A percentile compares a stretch with the other conserved stretches of the same genome.
phyloP scores from a whole-genome alignment of 2,329 filamentous ascomycete genomes.

The Penicillium sp. region DNA sequence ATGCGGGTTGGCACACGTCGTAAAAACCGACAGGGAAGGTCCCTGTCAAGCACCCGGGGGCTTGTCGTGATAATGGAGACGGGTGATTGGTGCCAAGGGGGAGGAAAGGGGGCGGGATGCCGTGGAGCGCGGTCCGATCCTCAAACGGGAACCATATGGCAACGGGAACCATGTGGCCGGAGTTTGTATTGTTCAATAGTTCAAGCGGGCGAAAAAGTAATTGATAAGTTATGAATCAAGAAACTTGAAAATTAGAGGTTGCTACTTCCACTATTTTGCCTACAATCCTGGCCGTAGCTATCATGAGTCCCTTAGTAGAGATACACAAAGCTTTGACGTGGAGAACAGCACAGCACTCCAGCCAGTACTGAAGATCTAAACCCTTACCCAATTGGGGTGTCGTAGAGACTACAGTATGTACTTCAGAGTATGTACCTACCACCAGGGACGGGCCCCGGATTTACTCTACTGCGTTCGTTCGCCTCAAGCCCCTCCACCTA shows the following conservation, averaged over 20 bases:
- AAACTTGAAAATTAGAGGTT: too few relatives aligned
- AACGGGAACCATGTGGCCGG: slow-evolving; percentile 17
- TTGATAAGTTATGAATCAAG: too few relatives aligned
- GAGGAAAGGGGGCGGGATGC: slow-evolving; percentile 8
- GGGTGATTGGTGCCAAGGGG: background rate
- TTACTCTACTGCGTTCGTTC: background rate
- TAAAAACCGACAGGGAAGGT: background rate
- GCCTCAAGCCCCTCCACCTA: background rate
- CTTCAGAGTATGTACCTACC: background rate
- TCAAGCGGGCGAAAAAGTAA: too few relatives aligned
- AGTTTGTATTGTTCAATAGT: background rate
- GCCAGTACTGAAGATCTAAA: background rate
- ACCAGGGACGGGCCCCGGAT: background rate
- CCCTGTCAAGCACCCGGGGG: background rate
- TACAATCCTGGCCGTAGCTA: too few relatives aligned
- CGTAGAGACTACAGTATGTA: background rate
- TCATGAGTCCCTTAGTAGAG: too few relatives aligned
- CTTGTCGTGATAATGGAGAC: background rate
- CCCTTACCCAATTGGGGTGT: background rate
- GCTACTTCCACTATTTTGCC: too few relatives aligned
- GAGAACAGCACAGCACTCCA: background rate
- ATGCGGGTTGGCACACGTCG: background rate
- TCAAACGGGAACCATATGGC: too few relatives aligned
- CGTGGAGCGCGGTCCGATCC: slow-evolving; percentile 21
- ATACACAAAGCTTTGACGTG: background rate